phyloP scores from a whole-genome alignment of 1,284 basidiomycete genomes.

The Abortiporus biennis region DNA sequence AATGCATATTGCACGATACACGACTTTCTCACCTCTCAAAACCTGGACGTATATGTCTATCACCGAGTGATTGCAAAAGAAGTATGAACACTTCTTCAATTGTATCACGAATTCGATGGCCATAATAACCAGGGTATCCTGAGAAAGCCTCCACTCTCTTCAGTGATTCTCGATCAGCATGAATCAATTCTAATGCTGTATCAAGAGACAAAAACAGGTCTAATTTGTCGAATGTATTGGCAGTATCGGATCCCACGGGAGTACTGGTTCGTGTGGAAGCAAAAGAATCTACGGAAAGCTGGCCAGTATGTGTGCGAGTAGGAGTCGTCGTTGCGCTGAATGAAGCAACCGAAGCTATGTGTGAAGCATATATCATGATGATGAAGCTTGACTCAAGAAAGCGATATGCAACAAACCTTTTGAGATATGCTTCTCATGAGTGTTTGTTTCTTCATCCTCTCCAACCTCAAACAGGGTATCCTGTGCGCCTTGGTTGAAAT shows the following conservation, averaged over 20 bases:
- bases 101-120: constrained; percentile 77
- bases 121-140: constrained; percentile 80
- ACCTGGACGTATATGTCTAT: constrained; percentile 81
- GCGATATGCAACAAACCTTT: background rate
- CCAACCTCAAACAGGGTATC: constrained; percentile 57
- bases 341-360: background rate
- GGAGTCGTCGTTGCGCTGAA: constrained; percentile 1
- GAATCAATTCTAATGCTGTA: constrained; percentile 87
- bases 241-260: constrained; percentile 13
- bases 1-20: background rate
- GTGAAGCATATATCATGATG: constrained; percentile 1
- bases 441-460: constrained; percentile 35
- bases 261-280: constrained; percentile 18
- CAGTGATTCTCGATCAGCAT: constrained; percentile 84
- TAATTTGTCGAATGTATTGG: constrained; percentile 49
- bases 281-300: constrained; percentile 12
- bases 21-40: constrained; percentile 62
- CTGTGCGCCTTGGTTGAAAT: constrained; percentile 36
- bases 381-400: constrained; percentile 3
- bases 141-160: constrained; percentile 91
- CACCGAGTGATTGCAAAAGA: constrained; percentile 72
- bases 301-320: background rate
- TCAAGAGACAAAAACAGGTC: constrained; percentile 91
- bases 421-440: constrained; percentile 18
- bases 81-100: constrained; percentile 92